Percentiles rank a stretch among this genome's conserved stretches.
Evolutionary conservation across 1,139 yeast genomes (phyloP).

Genomic region (Hyphopichia buzzinii): DNA sequence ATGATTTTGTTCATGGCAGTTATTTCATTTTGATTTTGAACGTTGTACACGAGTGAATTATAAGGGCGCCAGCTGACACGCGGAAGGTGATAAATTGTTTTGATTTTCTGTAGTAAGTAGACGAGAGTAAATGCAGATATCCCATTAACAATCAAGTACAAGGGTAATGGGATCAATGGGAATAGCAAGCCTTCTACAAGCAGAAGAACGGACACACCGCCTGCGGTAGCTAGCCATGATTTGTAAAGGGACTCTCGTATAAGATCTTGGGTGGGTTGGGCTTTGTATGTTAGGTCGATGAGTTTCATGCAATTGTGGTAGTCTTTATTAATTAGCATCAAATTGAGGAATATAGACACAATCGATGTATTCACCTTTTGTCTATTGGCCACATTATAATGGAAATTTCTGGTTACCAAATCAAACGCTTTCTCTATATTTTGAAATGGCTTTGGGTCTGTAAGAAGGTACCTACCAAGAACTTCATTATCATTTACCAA

Average conservation of each 20-base stretch:
- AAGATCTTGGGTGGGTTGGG: slow-evolving; percentile 8
- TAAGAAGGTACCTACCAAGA: slow-evolving; percentile 18
- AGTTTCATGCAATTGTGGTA: slow-evolving; percentile 32
- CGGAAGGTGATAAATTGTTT: slow-evolving; percentile 18
- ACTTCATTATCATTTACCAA: slow-evolving; percentile 9
- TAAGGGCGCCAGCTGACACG: slow-evolving; percentile 38
- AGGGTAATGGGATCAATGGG: slow-evolving; percentile 2
- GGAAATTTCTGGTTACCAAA: slow-evolving; percentile 11
- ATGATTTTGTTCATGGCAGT: slow-evolving; percentile 29
- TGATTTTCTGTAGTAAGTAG: slow-evolving; percentile 12
- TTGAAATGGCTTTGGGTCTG: slow-evolving; percentile 20
- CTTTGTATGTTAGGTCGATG: slow-evolving; percentile 24
- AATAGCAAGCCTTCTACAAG: slow-evolving; percentile 1
- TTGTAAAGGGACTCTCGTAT: not conserved
- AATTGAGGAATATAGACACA: slow-evolving; percentile 6
- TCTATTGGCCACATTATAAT: slow-evolving; percentile 1
- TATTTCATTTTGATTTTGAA: slow-evolving; percentile 28
- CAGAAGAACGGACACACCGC: slow-evolving; percentile 1
- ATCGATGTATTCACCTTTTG: not conserved
- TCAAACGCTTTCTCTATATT: slow-evolving; percentile 16
- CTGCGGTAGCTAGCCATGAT: not conserved
- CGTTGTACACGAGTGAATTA: slow-evolving; percentile 19
- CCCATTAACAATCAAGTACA: not conserved
- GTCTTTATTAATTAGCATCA: slow-evolving; percentile 30
- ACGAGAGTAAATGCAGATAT: not conserved